Evolutionary conservation across 179 eudicot genomes (phyloP).

Genomic region (Nepenthes alata): DNA sequence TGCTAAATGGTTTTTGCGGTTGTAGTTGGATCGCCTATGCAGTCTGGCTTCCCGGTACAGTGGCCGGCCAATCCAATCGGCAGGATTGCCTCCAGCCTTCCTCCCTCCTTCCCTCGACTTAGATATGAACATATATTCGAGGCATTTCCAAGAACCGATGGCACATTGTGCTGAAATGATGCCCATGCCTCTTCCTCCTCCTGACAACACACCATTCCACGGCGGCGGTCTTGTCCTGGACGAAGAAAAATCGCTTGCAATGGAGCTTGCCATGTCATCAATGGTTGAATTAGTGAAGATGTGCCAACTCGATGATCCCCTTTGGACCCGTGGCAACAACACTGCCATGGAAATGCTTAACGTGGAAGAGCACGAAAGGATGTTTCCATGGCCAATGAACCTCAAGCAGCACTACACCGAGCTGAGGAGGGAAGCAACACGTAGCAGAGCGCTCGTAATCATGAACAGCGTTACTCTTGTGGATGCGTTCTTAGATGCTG

Average conservation of each 20-base stretch:
- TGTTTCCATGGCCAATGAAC: slow-evolving; percentile 55
- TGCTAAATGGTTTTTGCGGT: no score
- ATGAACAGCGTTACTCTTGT: slow-evolving; percentile 89
- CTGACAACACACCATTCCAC: slow-evolving; percentile 35
- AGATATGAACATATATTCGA: slow-evolving; percentile 59
- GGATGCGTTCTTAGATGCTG: slow-evolving; percentile 85
- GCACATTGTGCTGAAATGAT: slow-evolving; percentile 32
- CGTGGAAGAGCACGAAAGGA: slow-evolving; percentile 55
- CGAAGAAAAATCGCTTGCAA: slow-evolving; percentile 60
- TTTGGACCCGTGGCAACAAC: slow-evolving; percentile 37
- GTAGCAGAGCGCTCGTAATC: slow-evolving; percentile 58
- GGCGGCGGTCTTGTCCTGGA: slow-evolving; percentile 40
- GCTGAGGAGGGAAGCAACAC: slow-evolving; percentile 58
- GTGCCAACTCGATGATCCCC: slow-evolving; percentile 51
- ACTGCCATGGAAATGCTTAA: slow-evolving; percentile 46
- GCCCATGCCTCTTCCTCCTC: slow-evolving; percentile 39
- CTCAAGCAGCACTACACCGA: slow-evolving; percentile 30
- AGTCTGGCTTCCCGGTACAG: slow-evolving; percentile 43
- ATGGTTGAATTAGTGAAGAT: slow-evolving; percentile 54
- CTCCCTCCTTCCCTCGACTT: slow-evolving; percentile 65
- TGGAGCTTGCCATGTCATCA: slow-evolving; percentile 67
- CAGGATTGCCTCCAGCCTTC: slow-evolving; percentile 26
- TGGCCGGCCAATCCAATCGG: slow-evolving; percentile 41
- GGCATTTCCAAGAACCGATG: slow-evolving; percentile 52
- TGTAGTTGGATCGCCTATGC: slow-evolving; percentile 71